Evolutionary conservation across 305 asterid species (phyloP), one percentile per base, ranked within the genome.

Genomic region (Fraxinus greggii): DNA sequence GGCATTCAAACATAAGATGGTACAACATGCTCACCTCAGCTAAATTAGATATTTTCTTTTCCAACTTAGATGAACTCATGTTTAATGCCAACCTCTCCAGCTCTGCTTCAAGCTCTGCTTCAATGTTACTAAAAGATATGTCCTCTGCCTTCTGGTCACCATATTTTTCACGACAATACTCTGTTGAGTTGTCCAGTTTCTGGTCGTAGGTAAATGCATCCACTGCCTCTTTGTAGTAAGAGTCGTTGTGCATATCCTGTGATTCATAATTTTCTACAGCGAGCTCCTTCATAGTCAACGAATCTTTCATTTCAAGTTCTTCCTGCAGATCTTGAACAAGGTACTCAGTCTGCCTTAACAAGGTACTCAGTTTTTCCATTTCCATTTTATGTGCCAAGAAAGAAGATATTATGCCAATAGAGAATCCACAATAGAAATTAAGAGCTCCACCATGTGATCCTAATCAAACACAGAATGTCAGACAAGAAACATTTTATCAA

Each of bases 81-180:
- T 83, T 94, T 15, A 92, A 83, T 87, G 91, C 97, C 89, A 95
- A 81, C 88, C 89, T 94, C 91, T 92, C 94, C 79, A 94, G 87
- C 85, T 95, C 99, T 7, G 95, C 98, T 90, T 93, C 97, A 80
- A 95, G 99, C 91, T 94, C 99, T 54, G 97, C 97, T 92, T 92
- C 99, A 79, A 95, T 94, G 85, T 84, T 87, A 85, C 92, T 88
- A 83, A 91, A 85, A 32, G 97, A 91, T 83, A 91, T 90, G 80
- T 89, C 97, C 77, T 87, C 94, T 26, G 84, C 80, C 82, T 83
- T 87, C 81, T 76, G 88, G 80, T 84, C 85, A 67, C 79, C 77
- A 81, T 40, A 73, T 63, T 89, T 86, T 23, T 80, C 87, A 40
- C 51, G 72, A 65, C 59, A 31, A 17, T 84, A 32, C 54, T 54